These are phyloP conservation scores for Neurospora discreta DNA, from an alignment of 495 filamentous ascomycete genomes.

Conservation along the genomic window DNA sequence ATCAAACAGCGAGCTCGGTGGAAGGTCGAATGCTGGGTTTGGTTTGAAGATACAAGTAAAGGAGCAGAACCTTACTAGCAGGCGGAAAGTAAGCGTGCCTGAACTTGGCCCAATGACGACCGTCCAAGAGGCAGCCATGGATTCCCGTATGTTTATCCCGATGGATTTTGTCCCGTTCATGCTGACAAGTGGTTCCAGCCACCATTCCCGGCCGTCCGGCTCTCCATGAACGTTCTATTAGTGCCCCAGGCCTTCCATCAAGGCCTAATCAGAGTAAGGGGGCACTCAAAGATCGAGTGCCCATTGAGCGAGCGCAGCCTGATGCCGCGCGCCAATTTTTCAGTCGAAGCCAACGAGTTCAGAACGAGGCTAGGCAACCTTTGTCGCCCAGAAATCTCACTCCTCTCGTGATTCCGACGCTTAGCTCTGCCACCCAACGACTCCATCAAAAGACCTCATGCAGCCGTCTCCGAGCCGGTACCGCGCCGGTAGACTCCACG, in stretches of 20 bases:
- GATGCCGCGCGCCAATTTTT: conserved; percentile 1
- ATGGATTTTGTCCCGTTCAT: neutral
- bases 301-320: conserved; percentile 19
- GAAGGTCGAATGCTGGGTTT: conserved; percentile 27
- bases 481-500: conserved; percentile 22
- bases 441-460: conserved; percentile 28
- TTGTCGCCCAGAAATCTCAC: conserved; percentile 39
- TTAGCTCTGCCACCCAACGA: conserved; percentile 21
- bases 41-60: conserved; percentile 39
- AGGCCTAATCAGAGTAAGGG: conserved; percentile 30
- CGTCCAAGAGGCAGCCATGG: conserved; percentile 54
- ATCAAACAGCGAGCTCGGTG: conserved; percentile 30
- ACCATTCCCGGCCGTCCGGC: conserved; percentile 62
- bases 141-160: conserved; percentile 54
- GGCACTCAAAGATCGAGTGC: conserved; percentile 17
- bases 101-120: conserved; percentile 58
- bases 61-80: conserved; percentile 39
- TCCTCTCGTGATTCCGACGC: conserved; percentile 40
- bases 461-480: conserved; percentile 29
- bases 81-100: conserved; percentile 52
- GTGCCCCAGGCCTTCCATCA: conserved; percentile 45
- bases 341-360: conserved; percentile 9
- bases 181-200: conserved; percentile 37
- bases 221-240: conserved; percentile 55
- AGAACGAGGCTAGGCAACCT: conserved; percentile 23